These are phyloP conservation scores for Coemansia furcata DNA, from an alignment of 192 early-diverging fungal genomes.

Conservation along the genomic window DNA sequence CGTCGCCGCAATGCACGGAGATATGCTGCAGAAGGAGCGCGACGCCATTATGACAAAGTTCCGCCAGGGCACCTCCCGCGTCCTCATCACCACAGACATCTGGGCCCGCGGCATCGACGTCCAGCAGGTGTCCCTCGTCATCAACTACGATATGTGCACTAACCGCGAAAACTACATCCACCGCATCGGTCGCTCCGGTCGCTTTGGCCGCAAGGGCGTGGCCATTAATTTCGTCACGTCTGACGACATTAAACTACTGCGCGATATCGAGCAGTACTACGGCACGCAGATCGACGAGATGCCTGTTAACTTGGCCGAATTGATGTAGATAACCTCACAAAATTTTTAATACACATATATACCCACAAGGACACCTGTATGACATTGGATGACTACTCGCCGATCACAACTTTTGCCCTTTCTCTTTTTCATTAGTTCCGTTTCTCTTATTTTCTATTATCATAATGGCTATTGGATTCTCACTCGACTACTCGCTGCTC, in stretches of 20 bases:
- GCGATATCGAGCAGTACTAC: constrained; percentile 99
- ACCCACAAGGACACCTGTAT: neutral
- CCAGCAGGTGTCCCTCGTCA: constrained; percentile 97
- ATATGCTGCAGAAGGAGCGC: constrained; percentile 98
- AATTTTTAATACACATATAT: neutral
- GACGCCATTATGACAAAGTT: constrained; percentile 98
- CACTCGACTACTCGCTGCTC: neutral
- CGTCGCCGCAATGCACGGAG: constrained; percentile 98
- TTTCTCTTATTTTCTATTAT: neutral
- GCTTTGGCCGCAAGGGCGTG: constrained; percentile 98
- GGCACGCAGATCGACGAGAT: constrained; percentile 55
- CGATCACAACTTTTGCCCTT: too few relatives aligned
- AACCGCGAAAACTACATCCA: constrained; percentile 99
- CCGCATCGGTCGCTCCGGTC: constrained; percentile 95
- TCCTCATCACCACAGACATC: constrained; percentile 97
- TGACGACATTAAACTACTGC: constrained; percentile 88
- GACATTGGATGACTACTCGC: too few relatives aligned
- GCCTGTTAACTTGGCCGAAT: constrained; percentile 48
- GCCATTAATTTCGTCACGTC: constrained; percentile 98
- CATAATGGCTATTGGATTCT: neutral
- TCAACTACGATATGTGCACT: constrained; percentile 94
- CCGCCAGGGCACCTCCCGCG: constrained; percentile 88
- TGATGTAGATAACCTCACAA: constrained; percentile 10
- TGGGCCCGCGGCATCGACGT: constrained; percentile 99
- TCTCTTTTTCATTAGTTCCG: neutral